These are phyloP conservation scores for Breviolum minutum DNA, from an alignment of 73 alveolate species.

Conservation along the genomic window DNA sequence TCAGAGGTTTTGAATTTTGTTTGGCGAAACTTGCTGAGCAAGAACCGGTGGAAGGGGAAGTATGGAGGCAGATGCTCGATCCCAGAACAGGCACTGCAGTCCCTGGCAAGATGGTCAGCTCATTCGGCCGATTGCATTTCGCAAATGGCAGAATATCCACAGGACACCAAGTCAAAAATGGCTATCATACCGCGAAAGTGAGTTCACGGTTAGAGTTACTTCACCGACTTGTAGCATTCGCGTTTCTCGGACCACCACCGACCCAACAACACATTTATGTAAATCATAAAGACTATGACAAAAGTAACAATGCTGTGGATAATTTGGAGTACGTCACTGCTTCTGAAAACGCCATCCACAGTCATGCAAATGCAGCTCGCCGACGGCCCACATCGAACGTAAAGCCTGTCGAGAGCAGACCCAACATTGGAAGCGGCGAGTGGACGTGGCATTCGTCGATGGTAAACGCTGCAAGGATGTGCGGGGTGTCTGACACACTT, in stretches of 20 bases:
- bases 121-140: background rate
- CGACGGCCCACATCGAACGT: background rate
- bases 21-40: background rate
- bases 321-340: conserved; percentile 14
- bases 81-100: background rate
- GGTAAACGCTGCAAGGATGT: background rate
- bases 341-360: background rate
- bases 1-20: background rate
- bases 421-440: background rate
- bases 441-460: background rate
- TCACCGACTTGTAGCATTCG: background rate
- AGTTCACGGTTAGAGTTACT: background rate
- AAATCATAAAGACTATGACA: conserved; percentile 5
- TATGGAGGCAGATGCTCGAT: background rate
- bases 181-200: background rate
- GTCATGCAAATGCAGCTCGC: background rate
- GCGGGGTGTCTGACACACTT: background rate
- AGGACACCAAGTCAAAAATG: background rate
- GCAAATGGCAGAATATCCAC: background rate
- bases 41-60: background rate
- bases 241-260: background rate
- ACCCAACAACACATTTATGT: background rate
- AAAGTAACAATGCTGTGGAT: conserved; percentile 15
- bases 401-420: background rate
- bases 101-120: background rate